phyloP scores from a whole-genome alignment of 75 land plant species.

The Cupressus sempervirens region DNA sequence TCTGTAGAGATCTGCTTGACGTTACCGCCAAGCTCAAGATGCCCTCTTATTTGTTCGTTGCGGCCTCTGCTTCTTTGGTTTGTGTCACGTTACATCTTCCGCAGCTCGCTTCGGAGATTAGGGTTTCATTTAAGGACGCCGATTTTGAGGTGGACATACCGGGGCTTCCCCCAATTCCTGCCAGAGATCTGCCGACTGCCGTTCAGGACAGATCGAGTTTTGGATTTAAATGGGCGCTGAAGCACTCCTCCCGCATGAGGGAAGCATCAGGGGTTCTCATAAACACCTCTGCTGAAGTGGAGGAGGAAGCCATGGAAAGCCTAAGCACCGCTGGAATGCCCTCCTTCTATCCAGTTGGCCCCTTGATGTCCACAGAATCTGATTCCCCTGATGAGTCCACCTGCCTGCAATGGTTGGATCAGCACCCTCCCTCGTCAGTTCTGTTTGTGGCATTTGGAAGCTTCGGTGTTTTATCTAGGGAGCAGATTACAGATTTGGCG shows the following conservation, averaged over 20 bases:
- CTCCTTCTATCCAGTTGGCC: conserved; percentile 20
- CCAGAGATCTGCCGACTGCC: conserved; percentile 29
- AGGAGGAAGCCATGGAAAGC: background rate
- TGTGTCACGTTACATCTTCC: background rate
- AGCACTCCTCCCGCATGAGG: conserved; percentile 10
- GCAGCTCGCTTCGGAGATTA: background rate
- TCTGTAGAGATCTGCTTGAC: background rate
- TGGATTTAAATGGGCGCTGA: conserved; percentile 13
- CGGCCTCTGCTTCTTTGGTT: conserved; percentile 3
- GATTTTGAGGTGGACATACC: conserved; percentile 22
- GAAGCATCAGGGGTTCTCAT: conserved; percentile 26
- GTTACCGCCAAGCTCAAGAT: conserved; percentile 8
- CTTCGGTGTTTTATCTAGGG: conserved; percentile 10
- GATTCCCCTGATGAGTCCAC: background rate
- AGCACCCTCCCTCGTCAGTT: conserved; percentile 18
- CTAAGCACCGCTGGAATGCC: conserved; percentile 9
- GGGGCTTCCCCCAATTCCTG: conserved; percentile 32
- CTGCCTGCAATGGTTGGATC: conserved; percentile 19
- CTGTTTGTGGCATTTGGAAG: conserved; percentile 36
- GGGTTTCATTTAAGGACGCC: background rate
- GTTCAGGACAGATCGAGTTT: conserved; percentile 4
- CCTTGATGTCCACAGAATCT: background rate
- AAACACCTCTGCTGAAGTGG: too few species aligned
- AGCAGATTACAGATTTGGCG: conserved; percentile 7
- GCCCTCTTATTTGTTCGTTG: background rate